phyloP scores from a whole-genome alignment of 345 rosid genomes.

The Cardamine resedifolia region DNA sequence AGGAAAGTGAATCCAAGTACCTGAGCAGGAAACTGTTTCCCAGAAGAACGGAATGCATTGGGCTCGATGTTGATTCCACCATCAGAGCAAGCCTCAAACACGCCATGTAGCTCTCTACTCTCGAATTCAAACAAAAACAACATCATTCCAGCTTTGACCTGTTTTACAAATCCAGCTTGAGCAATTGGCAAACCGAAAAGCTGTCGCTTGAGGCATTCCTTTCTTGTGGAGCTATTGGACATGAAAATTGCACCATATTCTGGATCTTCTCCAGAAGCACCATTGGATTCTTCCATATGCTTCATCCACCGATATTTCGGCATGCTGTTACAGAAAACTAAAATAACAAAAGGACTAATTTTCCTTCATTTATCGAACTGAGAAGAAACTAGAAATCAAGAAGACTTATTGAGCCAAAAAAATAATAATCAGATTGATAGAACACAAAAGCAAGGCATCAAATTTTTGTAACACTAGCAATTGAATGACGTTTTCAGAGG shows the following conservation, averaged over 20 bases:
- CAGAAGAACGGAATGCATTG: conserved; percentile 49
- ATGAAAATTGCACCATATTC: conserved; percentile 75
- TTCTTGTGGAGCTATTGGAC: conserved; percentile 47
- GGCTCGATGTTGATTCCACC: conserved; percentile 66
- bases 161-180: conserved; percentile 48
- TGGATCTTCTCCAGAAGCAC: conserved; percentile 43
- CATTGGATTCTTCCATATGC: conserved; percentile 20
- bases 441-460: neutral
- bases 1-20: conserved; percentile 35
- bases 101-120: conserved; percentile 64
- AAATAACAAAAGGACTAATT: conserved; percentile 23
- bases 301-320: conserved; percentile 29
- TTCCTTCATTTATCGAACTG: neutral
- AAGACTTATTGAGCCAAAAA: neutral
- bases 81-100: conserved; percentile 58
- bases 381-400: neutral
- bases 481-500: neutral
- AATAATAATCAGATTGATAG: neutral
- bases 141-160: conserved; percentile 69
- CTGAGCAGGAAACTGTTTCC: conserved; percentile 78
- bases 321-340: conserved; percentile 42
- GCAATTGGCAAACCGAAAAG: conserved; percentile 63
- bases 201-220: conserved; percentile 48
- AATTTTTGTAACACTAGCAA: neutral
- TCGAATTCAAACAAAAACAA: conserved; percentile 69